Conservation (phyloP, 163 green algal species). For the Chlamydomonas reinhardtii region DNA sequence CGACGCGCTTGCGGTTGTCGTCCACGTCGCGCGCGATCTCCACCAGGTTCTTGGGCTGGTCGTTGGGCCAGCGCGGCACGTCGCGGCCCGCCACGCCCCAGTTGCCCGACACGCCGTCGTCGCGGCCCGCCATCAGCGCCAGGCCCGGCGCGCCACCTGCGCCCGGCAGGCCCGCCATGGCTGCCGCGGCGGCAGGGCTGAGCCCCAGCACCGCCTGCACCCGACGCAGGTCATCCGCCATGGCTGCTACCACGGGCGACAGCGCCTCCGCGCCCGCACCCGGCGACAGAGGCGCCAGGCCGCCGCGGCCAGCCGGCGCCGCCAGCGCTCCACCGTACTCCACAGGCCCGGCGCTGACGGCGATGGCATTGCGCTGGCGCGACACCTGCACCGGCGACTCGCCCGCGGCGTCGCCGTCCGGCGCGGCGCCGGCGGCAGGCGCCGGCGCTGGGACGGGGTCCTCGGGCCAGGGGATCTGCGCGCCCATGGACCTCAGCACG, state of each 20-base stretch:
- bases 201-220: not conserved
- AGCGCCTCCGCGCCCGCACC: not conserved
- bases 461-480: conserved; percentile 11
- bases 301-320: no score
- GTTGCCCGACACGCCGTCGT: not conserved
- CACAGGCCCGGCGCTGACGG: not conserved
- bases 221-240: not conserved
- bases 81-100: conserved; percentile 35
- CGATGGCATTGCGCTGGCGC: not conserved
- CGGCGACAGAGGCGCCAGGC: no score
- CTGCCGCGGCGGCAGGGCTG: not conserved
- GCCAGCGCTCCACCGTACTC: not conserved
- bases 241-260: not conserved
- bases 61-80: not conserved
- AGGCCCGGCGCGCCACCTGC: not conserved
- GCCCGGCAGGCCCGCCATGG: not conserved
- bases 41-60: not conserved
- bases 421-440: not conserved
- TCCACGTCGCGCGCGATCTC: conserved; percentile 6
- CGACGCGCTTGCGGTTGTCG: conserved; percentile 10
- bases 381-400: not conserved
- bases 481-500: conserved; percentile 25
- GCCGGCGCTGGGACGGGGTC: not conserved
- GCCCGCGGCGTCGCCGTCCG: not conserved
- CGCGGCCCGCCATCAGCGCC: not conserved